These are phyloP conservation scores for Aspergillus melleus DNA, from an alignment of 2,329 filamentous ascomycete species.

Conservation along the genomic window DNA sequence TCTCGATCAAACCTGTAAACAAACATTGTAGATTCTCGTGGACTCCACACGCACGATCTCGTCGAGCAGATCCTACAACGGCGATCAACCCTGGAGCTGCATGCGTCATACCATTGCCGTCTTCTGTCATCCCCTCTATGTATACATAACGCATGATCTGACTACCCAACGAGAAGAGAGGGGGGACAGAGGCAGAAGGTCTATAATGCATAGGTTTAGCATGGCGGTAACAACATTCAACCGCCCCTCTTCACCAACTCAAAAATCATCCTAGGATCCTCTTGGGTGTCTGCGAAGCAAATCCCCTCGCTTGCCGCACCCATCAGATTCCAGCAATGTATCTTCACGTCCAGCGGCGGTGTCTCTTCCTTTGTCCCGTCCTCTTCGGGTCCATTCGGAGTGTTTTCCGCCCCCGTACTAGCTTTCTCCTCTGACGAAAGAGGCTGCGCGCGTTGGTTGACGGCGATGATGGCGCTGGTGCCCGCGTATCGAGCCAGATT, in stretches of 20 bases:
- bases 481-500: constrained; percentile 49
- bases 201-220: not conserved
- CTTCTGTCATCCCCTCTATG: not conserved
- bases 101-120: not conserved
- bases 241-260: constrained; percentile 22
- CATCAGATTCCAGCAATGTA: constrained; percentile 49
- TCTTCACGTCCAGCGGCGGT: constrained; percentile 35
- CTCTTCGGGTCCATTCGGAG: constrained; percentile 16
- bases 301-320: constrained; percentile 47
- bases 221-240: not conserved
- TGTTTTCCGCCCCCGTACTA: constrained; percentile 5
- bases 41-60: not conserved
- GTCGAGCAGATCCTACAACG: not conserved
- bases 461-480: constrained; percentile 47
- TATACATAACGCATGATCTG: not conserved
- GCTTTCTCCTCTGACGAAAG: constrained; percentile 12
- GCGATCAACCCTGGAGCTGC: not conserved
- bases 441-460: constrained; percentile 31
- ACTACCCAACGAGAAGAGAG: not conserved
- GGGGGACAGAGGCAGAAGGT: not conserved
- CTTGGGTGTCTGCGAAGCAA: constrained; percentile 48
- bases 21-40: not conserved
- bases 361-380: constrained; percentile 17
- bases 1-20: not conserved
- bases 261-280: constrained; percentile 43